These are phyloP conservation scores for Phaeosphaeria sp. DNA, from an alignment of 2,329 filamentous ascomycete species.

Conservation along the genomic window DNA sequence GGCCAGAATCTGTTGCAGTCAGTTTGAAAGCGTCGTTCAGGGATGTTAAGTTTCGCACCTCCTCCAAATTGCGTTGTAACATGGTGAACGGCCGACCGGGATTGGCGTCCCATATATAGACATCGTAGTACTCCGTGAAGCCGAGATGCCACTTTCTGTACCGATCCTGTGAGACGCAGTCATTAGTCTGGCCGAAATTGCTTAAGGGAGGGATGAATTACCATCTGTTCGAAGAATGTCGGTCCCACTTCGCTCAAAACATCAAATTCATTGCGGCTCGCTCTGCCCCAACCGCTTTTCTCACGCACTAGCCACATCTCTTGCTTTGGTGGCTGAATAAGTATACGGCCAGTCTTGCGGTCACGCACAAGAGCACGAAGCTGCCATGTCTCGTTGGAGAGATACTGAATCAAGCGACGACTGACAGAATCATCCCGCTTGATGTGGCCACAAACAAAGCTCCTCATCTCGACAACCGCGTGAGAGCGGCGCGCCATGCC, in stretches of 20 bases:
- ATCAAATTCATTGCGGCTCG: constrained; percentile 49
- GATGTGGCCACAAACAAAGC: constrained; percentile 53
- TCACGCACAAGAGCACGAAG: constrained; percentile 52
- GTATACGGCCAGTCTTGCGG: constrained; percentile 47
- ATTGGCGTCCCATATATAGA: constrained; percentile 51
- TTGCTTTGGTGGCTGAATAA: constrained; percentile 47
- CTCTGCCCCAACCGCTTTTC: constrained; percentile 50
- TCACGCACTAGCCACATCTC: constrained; percentile 50
- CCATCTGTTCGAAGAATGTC: constrained; percentile 50
- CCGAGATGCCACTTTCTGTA: constrained; percentile 50
- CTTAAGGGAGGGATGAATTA: not conserved
- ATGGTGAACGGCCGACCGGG: constrained; percentile 40
- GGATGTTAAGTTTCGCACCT: constrained; percentile 32
- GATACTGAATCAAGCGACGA: constrained; percentile 53
- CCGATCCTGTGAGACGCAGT: no score
- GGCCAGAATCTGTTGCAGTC: constrained; percentile 37
- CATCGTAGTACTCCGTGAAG: constrained; percentile 54
- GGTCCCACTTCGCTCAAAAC: constrained; percentile 44
- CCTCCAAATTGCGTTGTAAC: constrained; percentile 41
- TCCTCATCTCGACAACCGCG: constrained; percentile 46
- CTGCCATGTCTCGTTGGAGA: constrained; percentile 48
- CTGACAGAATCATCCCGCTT: constrained; percentile 52
- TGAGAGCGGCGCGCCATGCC: constrained; percentile 44
- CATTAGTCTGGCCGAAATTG: no score
- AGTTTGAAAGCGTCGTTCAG: no score